Evolutionary conservation across 306 rosid species (phyloP).

Genomic region (Cucurbita moschata): DNA sequence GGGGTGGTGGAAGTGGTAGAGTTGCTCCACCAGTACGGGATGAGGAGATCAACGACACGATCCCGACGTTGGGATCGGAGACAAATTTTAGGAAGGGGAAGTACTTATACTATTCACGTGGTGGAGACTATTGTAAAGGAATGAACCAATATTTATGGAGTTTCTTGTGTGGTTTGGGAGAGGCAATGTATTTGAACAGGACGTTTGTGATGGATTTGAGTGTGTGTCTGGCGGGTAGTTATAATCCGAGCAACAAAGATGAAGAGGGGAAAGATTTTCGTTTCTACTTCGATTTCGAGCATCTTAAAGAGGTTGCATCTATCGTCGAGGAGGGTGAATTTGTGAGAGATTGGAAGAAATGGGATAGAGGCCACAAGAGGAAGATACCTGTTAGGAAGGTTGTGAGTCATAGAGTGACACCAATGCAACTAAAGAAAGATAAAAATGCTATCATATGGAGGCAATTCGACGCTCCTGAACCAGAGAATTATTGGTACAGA

Average conservation of each 20-base stretch:
- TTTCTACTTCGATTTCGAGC: constrained; percentile 92
- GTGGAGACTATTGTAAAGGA: constrained; percentile 96
- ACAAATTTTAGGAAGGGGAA: constrained; percentile 63
- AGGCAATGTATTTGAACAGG: constrained; percentile 84
- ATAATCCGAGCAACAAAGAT: constrained; percentile 57
- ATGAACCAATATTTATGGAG: constrained; percentile 97
- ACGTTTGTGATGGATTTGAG: constrained; percentile 96
- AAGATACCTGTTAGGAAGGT: constrained; percentile 60
- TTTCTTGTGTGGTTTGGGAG: constrained; percentile 93
- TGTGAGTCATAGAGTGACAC: constrained; percentile 51
- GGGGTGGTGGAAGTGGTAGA: constrained; percentile 7
- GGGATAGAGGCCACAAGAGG: constrained; percentile 63
- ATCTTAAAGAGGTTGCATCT: constrained; percentile 71
- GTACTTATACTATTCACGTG: constrained; percentile 88
- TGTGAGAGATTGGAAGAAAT: constrained; percentile 70
- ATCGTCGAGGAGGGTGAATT: constrained; percentile 87
- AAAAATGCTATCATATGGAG: constrained; percentile 57
- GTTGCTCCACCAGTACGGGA: constrained; percentile 21
- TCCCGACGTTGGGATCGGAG: constrained; percentile 69
- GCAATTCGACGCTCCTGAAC: constrained; percentile 84
- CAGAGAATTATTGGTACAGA: constrained; percentile 94
- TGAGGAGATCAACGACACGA: constrained; percentile 85
- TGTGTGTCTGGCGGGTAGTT: constrained; percentile 54
- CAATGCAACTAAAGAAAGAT: constrained; percentile 81
- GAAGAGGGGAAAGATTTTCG: constrained; percentile 94